These are phyloP conservation scores for Parasitella parasitica DNA, from an alignment of 371 early-diverging fungal species.

Conservation along the genomic window DNA sequence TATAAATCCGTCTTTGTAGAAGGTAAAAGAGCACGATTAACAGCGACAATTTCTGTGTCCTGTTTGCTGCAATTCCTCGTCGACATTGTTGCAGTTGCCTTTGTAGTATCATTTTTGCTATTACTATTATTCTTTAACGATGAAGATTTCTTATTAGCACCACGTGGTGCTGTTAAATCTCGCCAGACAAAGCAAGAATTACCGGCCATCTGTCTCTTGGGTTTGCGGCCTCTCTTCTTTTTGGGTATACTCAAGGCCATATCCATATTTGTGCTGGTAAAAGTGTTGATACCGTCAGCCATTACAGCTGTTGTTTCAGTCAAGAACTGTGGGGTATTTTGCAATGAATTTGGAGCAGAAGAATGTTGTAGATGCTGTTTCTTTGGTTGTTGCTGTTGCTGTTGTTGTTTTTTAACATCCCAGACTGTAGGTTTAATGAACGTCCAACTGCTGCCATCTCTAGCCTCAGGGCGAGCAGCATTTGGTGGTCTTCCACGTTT, in stretches of 20 bases:
- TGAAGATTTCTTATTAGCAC: constrained; percentile 29
- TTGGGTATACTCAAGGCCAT: constrained; percentile 45
- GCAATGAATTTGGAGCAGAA: not conserved
- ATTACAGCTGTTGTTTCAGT: not conserved
- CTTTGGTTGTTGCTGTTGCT: not conserved
- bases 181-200: constrained; percentile 56
- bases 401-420: constrained; percentile 22
- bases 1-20: not conserved
- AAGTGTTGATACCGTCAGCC: constrained; percentile 31
- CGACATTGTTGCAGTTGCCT: not conserved
- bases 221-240: constrained; percentile 53
- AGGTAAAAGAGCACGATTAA: not conserved
- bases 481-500: constrained; percentile 50
- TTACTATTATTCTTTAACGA: not conserved
- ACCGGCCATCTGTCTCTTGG: constrained; percentile 47
- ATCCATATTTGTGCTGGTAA: constrained; percentile 43
- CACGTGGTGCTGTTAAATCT: constrained; percentile 46
- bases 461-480: constrained; percentile 27
- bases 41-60: not conserved
- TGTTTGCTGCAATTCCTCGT: not conserved
- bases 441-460: constrained; percentile 23
- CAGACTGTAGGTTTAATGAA: constrained; percentile 37
- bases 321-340: constrained; percentile 5
- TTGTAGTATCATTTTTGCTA: not conserved
- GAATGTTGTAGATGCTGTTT: not conserved